Evolutionary conservation across 208 protist genomes (phyloP), one percentile per base, ranked within the genome.

Genomic region (Zelonia costaricensis): DNA sequence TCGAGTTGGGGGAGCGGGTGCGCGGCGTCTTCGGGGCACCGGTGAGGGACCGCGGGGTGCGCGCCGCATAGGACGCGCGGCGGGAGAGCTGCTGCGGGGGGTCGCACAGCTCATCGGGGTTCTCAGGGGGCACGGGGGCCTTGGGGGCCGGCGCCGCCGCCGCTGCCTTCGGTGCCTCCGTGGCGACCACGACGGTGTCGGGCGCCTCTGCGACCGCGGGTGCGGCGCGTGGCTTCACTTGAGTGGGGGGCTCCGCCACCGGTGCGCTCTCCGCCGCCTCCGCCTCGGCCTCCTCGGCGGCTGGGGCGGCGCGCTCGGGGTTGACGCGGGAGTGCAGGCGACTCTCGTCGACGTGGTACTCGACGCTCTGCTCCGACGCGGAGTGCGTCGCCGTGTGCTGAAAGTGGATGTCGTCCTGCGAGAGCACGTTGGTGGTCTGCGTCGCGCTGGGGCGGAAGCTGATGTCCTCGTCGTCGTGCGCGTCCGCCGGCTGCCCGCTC

Each of bases 401-500:
- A n/a, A 76, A 54, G 16, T 66, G 58, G 25, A 76, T 70, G 18
- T 76, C 69, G 15, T 55, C 67, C 16, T 54, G 18, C 25, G 64
- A 62, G 40, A 23, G 39, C 1, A 47, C 36, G 6, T 25, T 28
- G 18, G 28, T n/a, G 27, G 48, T 33, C 30, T 31, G 56, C 18
- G 23, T 22, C 1, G 39, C 10, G 30, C 18, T 28, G 38, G 5
- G 9, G 38, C 13, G 35, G 43, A 16, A 6, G 27, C 33, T 52
- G 20, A 46, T 54, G 9, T 46, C 46, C 15, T 69, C 43, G 12
- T 49, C 45, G 12, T 42, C 48, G 20, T 12, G 12, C 38, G 22
- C 44, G 43, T 48, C 36, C 16, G 40, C 62, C 35, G 3, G 42
- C 15, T 1, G 44, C 15, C 22, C 20, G 16, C 30, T 46, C 42